Conservation (phyloP, 1,139 yeast species). For the Suhomyces taliae region DNA sequence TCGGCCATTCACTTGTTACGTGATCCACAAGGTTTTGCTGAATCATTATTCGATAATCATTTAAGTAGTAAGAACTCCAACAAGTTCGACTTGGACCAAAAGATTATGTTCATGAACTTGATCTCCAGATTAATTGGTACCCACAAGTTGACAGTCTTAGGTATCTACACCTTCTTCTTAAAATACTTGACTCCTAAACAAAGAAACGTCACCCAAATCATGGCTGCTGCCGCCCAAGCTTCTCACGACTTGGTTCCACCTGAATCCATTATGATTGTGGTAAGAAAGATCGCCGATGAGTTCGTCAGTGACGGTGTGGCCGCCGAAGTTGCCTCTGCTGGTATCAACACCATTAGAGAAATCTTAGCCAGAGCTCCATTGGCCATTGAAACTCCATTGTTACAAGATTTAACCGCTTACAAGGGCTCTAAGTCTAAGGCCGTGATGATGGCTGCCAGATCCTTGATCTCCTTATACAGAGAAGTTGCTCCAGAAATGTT, state of each 20-base stretch:
- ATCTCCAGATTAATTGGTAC: slow-evolving; percentile 88
- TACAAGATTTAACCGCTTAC: slow-evolving; percentile 88
- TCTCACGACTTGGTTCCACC: slow-evolving; percentile 97
- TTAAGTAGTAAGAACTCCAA: slow-evolving; percentile 65
- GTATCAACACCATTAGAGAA: slow-evolving; percentile 91
- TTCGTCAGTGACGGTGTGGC: slow-evolving; percentile 98
- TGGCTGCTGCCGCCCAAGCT: slow-evolving; percentile 97
- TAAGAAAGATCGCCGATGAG: slow-evolving; percentile 93
- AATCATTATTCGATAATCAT: slow-evolving; percentile 69
- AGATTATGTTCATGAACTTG: slow-evolving; percentile 81
- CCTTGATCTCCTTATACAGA: slow-evolving; percentile 82
- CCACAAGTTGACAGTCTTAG: slow-evolving; percentile 87
- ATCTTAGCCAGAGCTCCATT: slow-evolving; percentile 90
- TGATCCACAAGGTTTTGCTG: slow-evolving; percentile 98
- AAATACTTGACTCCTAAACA: slow-evolving; percentile 94
- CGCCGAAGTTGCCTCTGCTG: slow-evolving; percentile 97
- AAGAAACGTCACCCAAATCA: slow-evolving; percentile 86
- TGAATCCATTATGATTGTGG: slow-evolving; percentile 73
- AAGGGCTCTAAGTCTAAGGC: slow-evolving; percentile 92
- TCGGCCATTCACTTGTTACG: slow-evolving; percentile 90
- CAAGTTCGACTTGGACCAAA: slow-evolving; percentile 81
- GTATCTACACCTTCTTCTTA: slow-evolving; percentile 82
- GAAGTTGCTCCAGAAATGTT: slow-evolving; percentile 97
- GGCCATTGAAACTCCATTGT: slow-evolving; percentile 80
- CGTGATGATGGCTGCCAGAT: slow-evolving; percentile 91